These are phyloP conservation scores for Colletotrichum horii DNA, from an alignment of 2,329 filamentous ascomycete genomes.

Conservation along the genomic window DNA sequence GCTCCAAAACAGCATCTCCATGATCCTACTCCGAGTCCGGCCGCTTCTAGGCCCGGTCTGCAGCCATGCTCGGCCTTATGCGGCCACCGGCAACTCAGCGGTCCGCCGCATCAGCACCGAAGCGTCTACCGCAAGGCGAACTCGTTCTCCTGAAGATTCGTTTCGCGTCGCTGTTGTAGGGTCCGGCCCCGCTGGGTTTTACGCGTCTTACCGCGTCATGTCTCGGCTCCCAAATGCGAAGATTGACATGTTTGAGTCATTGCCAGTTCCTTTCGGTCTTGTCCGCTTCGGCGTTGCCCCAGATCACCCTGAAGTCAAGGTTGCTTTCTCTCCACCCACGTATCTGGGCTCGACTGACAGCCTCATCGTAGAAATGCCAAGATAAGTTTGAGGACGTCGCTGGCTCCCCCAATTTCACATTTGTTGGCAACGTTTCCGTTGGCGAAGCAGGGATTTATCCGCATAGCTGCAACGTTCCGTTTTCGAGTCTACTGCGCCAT, in stretches of 20 bases:
- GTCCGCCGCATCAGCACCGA: not conserved
- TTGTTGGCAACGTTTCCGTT: constrained; percentile 87
- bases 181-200: constrained; percentile 95
- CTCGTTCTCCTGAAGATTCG: constrained; percentile 35
- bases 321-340: constrained; percentile 41
- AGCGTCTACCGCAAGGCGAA: not conserved
- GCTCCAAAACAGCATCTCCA: not conserved
- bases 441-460: constrained; percentile 56
- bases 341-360: not conserved
- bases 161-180: constrained; percentile 88
- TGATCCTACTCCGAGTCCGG: not conserved
- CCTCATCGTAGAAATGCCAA: constrained; percentile 77
- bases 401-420: constrained; percentile 80
- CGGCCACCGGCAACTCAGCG: not conserved
- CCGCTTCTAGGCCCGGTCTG: not conserved
- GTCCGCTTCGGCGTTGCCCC: constrained; percentile 96
- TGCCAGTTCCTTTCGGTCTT: constrained; percentile 91
- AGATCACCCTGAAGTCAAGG: constrained; percentile 98
- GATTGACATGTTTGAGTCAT: constrained; percentile 94
- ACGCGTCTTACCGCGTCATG: constrained; percentile 87
- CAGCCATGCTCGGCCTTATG: not conserved
- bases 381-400: constrained; percentile 93
- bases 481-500: constrained; percentile 74
- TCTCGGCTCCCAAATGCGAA: constrained; percentile 72
- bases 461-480: constrained; percentile 60